Percentiles rank a stretch among this genome's conserved stretches.
phyloP scores from a whole-genome alignment of 139 green algal genomes.

The Picochlorum sp. region DNA sequence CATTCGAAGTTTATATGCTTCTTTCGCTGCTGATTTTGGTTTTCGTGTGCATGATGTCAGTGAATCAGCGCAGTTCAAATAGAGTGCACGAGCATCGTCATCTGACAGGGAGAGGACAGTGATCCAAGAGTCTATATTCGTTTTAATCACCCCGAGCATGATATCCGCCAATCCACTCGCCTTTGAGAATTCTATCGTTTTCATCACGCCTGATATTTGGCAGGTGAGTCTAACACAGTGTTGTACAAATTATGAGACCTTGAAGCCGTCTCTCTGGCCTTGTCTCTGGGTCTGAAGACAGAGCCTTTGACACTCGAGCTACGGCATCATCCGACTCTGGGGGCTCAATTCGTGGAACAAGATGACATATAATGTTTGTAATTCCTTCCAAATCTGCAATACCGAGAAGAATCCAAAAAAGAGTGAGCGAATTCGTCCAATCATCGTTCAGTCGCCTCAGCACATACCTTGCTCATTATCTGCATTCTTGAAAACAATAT shows the following conservation, averaged over 20 bases:
- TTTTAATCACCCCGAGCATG: slow-evolving; percentile 24
- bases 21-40: slow-evolving; percentile 27
- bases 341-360: slow-evolving; percentile 27
- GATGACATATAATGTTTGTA: slow-evolving; percentile 40
- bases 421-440: not conserved
- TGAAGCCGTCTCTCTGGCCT: slow-evolving; percentile 23
- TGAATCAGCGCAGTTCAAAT: slow-evolving; percentile 17
- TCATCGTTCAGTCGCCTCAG: slow-evolving; percentile 5
- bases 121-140: slow-evolving; percentile 22
- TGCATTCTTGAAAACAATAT: slow-evolving; percentile 29
- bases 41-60: slow-evolving; percentile 24
- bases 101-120: slow-evolving; percentile 13
- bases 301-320: slow-evolving; percentile 9
- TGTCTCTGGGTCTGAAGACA: slow-evolving; percentile 4
- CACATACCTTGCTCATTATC: slow-evolving; percentile 16
- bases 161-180: slow-evolving; percentile 14
- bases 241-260: slow-evolving; percentile 44
- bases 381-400: slow-evolving; percentile 37
- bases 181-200: slow-evolving; percentile 19
- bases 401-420: not conserved
- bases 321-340: slow-evolving; percentile 9
- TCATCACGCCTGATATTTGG: slow-evolving; percentile 22
- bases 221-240: slow-evolving; percentile 15
- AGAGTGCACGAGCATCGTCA: slow-evolving; percentile 17
- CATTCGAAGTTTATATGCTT: slow-evolving; percentile 25